Conservation (phyloP, 768 basidiomycete species). For the Kwoniella sp. region DNA sequence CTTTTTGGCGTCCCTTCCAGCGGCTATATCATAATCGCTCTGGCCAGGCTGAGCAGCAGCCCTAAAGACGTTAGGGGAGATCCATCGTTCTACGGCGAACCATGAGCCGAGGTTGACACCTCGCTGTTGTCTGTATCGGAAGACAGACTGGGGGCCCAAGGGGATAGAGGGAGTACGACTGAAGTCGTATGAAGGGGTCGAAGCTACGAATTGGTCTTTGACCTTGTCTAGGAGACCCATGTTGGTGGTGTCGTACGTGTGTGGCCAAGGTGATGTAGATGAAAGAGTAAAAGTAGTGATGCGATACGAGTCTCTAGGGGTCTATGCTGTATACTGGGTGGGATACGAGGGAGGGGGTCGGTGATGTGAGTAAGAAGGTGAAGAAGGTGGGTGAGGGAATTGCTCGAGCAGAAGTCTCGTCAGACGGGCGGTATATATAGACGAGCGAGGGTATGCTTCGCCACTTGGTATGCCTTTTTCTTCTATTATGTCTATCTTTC, state of each 20-base stretch:
- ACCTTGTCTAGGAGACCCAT: slow-evolving; percentile 54
- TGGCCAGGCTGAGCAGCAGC: slow-evolving; percentile 61
- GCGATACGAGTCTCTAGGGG: too few species aligned
- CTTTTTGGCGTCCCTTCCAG: slow-evolving; percentile 60
- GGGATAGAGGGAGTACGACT: slow-evolving; percentile 8
- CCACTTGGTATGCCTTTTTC: background rate
- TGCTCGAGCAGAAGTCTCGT: background rate
- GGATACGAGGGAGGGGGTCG: too few species aligned
- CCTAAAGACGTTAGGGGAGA: slow-evolving; percentile 62
- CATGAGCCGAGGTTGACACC: slow-evolving; percentile 78
- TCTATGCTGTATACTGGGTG: too few species aligned
- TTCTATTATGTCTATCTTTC: background rate
- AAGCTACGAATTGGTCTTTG: slow-evolving; percentile 39
- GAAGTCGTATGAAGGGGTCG: slow-evolving; percentile 17
- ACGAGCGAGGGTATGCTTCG: background rate
- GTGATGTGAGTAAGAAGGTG: too few species aligned
- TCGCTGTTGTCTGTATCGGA: slow-evolving; percentile 70
- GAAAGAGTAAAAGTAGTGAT: background rate
- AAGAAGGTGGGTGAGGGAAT: background rate
- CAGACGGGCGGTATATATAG: background rate
- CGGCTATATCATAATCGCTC: slow-evolving; percentile 67
- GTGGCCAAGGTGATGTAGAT: background rate
- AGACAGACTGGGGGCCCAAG: slow-evolving; percentile 58
- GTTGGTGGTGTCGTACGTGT: slow-evolving; percentile 37
- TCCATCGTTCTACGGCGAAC: slow-evolving; percentile 79